Evolutionary conservation across 129 eudicot species (phyloP).

Genomic region (Chrysanthemum lavandulifolium): DNA sequence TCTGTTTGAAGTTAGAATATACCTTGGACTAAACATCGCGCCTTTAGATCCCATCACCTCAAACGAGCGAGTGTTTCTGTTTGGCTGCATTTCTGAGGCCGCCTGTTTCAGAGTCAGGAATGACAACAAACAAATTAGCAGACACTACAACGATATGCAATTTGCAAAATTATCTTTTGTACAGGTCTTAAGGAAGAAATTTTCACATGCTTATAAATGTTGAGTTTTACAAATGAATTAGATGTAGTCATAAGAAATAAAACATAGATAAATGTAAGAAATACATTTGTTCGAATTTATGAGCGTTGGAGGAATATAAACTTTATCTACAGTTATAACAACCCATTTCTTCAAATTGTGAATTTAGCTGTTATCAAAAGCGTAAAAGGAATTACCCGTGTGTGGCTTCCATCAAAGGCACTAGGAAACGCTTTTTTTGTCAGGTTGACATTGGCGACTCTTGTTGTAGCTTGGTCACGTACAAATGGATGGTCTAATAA

Average conservation of each 20-base stretch:
- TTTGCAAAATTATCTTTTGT: background rate
- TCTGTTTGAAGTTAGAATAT: slow-evolving; percentile 4
- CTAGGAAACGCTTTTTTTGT: slow-evolving; percentile 66
- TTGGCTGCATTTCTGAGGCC: slow-evolving; percentile 54
- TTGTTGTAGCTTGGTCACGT: slow-evolving; percentile 63
- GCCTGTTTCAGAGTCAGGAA: slow-evolving; percentile 40
- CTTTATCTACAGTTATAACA: background rate
- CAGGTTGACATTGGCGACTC: slow-evolving; percentile 47
- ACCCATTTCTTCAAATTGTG: background rate
- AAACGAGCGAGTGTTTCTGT: slow-evolving; percentile 46
- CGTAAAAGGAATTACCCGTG: slow-evolving; percentile 48
- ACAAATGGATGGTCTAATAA: slow-evolving; percentile 76
- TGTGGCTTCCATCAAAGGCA: slow-evolving; percentile 77
- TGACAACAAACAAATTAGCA: slow-evolving; percentile 1
- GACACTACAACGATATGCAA: background rate
- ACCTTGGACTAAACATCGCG: slow-evolving; percentile 63
- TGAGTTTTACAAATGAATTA: no score
- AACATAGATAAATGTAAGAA: background rate
- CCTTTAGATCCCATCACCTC: slow-evolving; percentile 54
- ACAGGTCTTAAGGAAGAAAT: background rate
- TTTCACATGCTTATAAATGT: no score
- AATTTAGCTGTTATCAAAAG: background rate
- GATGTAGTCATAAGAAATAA: no score
- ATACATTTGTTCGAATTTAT: background rate
- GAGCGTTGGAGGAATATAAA: background rate